Percentiles rank a stretch among this genome's conserved stretches.
Conservation (phyloP, 2,329 filamentous ascomycete genomes). For the Fusarium sp. region DNA sequence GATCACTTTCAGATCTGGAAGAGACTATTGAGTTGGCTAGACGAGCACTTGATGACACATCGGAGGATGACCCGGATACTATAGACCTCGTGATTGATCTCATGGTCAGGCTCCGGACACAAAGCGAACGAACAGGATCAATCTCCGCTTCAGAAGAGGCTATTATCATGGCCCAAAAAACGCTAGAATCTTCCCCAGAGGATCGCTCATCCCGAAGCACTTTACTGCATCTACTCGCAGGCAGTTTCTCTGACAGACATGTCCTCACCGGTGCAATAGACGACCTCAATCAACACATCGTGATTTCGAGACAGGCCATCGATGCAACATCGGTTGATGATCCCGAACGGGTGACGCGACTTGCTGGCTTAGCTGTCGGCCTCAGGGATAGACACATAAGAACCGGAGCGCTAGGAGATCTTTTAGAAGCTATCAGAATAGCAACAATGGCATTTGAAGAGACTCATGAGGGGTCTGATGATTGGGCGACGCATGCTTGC, state of each 20-base stretch:
- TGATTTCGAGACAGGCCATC: background rate
- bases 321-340: background rate
- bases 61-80: background rate
- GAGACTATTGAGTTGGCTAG: background rate
- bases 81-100: background rate
- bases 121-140: background rate
- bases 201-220: background rate
- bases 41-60: background rate
- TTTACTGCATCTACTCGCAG: background rate
- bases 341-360: background rate
- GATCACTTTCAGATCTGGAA: background rate
- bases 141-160: background rate
- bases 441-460: background rate
- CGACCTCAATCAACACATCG: background rate
- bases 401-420: background rate
- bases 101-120: background rate
- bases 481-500: background rate
- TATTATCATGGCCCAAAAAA: background rate
- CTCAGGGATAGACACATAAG: background rate
- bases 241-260: background rate
- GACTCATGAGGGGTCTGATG: background rate
- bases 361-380: background rate
- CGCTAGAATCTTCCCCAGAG: background rate
- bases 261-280: background rate
- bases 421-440: background rate